Evolutionary conservation across 2,329 filamentous ascomycete species (phyloP).

Genomic region (Fusarium scirpi): DNA sequence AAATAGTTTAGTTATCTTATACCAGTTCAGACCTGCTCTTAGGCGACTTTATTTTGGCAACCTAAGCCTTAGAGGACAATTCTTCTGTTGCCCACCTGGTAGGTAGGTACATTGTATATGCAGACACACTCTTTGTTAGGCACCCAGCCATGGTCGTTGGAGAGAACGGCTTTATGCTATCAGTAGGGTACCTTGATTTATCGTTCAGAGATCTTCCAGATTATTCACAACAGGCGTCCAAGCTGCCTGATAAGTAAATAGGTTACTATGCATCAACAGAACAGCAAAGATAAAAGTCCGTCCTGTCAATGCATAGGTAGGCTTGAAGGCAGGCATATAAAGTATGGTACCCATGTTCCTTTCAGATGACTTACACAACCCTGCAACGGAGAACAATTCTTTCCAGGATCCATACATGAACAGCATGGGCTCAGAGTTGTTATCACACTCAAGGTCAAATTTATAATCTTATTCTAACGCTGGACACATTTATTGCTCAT

Average conservation of each 20-base stretch:
- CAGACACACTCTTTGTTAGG: neutral
- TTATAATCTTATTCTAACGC: neutral
- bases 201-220: neutral
- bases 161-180: too few relatives aligned
- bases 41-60: too few relatives aligned
- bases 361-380: neutral
- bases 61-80: too few relatives aligned
- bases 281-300: neutral
- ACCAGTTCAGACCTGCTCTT: too few relatives aligned
- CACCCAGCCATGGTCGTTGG: too few relatives aligned
- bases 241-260: neutral
- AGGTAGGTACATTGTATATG: neutral
- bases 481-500: neutral
- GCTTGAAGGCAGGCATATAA: neutral
- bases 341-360: neutral
- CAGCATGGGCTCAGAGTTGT: neutral
- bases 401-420: neutral
- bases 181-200: neutral
- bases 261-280: neutral
- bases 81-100: too few relatives aligned
- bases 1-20: too few relatives aligned
- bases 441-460: neutral
- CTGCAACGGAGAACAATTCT: neutral
- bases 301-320: neutral
- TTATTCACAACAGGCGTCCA: neutral